Evolutionary conservation across 352 stramenopile genomes (phyloP), one percentile per base, ranked within the genome.

Genomic region (Poterioochromonas sp.): DNA sequence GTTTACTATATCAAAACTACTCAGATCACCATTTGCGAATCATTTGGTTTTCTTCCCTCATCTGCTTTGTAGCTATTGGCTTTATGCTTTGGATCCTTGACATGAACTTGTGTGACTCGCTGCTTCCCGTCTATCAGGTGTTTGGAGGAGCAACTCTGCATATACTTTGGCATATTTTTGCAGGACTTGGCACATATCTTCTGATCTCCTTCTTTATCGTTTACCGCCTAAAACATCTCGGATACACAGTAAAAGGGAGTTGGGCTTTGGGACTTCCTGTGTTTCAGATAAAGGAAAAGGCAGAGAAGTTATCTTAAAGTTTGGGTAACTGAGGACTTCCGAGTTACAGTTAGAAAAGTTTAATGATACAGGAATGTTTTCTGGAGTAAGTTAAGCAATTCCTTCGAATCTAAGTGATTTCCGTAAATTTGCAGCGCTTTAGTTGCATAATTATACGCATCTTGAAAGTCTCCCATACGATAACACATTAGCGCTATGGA

Each of bases 401-500:
- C 90, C 40, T 92, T 69, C 63, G 88, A 94, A 82, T 95, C 90
- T 82, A 82, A 88, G 82, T 96, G 90, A 41, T 83, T 83, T 41
- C 88, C 84, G 80, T 94, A 91, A 3, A 91, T 86, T 40, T 82
- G 80, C 34, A 94, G 84, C 41, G 90, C 89, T 76, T 90, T 88
- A 80, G 88, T 88, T 74, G 92, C 90, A 81, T 92, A 92, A 69
- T 83, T 89, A 81, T 90, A 93, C 20, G 90, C 84, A 79, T 95
- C 88, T 79, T 95, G 88, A 81, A 95, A 95, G 79, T 95, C 88
- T 62, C 91, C 91, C 32, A 90, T 83, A 79, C 92, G 93, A 87
- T 94, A 95, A 69, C 89, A 88, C 39, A 95, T 83, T 76, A 96
- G 83, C 62, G 91, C 90, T 92, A 77, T 39, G 8, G 44, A 8